Evolutionary conservation across 179 eudicot species (phyloP), one percentile per base, ranked within the genome.

Genomic region (Vitellaria paradoxa): DNA sequence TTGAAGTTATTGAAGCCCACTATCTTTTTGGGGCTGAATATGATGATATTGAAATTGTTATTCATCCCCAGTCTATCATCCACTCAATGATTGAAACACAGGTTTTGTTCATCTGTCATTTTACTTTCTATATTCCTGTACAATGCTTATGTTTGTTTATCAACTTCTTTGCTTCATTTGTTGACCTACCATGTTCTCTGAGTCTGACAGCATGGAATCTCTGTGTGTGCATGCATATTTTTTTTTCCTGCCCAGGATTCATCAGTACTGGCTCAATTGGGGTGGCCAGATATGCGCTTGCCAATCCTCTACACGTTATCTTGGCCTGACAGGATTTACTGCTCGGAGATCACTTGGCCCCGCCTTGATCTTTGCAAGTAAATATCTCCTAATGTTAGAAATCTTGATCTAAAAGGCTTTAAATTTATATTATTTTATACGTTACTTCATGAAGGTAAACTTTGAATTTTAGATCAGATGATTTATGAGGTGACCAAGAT

Each of bases 321-420:
- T 23, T 96, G 99, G 99, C 99, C 99, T 15, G 98, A 96, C 14
- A 92, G 99, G 84, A 61, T 94, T 73, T 84, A 86, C 84, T 96
- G 99, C 60, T 96, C 99, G 61, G 98, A 96, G 84, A 82, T 91
- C 63, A 90, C 99, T 61, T 96, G 98, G 98, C 99, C 98, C 37
- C 97, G 98, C 40, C 99, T 96, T 64, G 99, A 96, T 84, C 98
- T 93, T 81, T 91, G 97, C 98, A 92, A 96, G 99, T 96, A 84
- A 86, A 78, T 75, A 67, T 65, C 62, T 14, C 56, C 46, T 55
- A 13, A 12, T 6, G 71, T 9, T 21, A 50, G 37, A 45, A 5
- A 9, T 53, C 13, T 47, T 74, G 37, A 13, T 49, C 66, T 23
- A 18, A 3, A 3, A 45, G 23, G 17, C 56, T 69, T 72, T 20